Conservation (phyloP, 495 filamentous ascomycete species). For the Hypomontagnella submonticulosa region DNA sequence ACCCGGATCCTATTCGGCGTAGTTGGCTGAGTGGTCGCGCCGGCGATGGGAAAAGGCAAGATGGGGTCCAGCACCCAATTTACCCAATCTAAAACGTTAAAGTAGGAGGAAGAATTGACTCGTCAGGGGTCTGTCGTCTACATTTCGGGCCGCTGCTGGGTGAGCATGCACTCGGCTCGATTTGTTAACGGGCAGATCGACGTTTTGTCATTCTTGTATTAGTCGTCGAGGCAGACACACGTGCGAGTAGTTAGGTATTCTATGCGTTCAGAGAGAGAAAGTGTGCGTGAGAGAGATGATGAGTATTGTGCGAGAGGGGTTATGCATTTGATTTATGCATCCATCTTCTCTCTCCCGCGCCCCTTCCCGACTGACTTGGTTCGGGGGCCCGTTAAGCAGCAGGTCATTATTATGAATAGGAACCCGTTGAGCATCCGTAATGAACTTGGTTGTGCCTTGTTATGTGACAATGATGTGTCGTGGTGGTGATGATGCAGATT, state of each 20-base stretch:
- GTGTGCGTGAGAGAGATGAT: constrained; percentile 1
- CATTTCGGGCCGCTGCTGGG: constrained; percentile 32
- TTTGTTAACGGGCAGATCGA: constrained; percentile 25
- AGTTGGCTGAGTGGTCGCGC: too few relatives aligned
- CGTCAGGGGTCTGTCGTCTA: constrained; percentile 16
- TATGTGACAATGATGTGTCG: not conserved
- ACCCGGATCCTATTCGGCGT: constrained; percentile 7
- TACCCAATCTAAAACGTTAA: too few relatives aligned
- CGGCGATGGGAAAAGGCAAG: too few relatives aligned
- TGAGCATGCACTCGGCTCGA: constrained; percentile 33
- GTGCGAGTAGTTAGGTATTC: not conserved
- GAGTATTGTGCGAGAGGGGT: too few relatives aligned
- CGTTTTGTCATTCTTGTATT: not conserved
- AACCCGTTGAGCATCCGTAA: constrained; percentile 28
- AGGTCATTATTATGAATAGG: constrained; percentile 31
- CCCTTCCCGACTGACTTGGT: not conserved
- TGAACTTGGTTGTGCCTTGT: not conserved
- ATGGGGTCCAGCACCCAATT: too few relatives aligned
- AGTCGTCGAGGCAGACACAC: constrained; percentile 3
- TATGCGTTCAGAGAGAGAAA: constrained; percentile 12
- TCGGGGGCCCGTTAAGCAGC: not conserved
- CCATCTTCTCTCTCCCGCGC: constrained; percentile 9
- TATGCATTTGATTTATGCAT: not conserved
- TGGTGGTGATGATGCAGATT: too few relatives aligned
- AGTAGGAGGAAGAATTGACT: not conserved